Conservation (phyloP, 129 eudicot genomes). For the Flaveria bidentis region DNA sequence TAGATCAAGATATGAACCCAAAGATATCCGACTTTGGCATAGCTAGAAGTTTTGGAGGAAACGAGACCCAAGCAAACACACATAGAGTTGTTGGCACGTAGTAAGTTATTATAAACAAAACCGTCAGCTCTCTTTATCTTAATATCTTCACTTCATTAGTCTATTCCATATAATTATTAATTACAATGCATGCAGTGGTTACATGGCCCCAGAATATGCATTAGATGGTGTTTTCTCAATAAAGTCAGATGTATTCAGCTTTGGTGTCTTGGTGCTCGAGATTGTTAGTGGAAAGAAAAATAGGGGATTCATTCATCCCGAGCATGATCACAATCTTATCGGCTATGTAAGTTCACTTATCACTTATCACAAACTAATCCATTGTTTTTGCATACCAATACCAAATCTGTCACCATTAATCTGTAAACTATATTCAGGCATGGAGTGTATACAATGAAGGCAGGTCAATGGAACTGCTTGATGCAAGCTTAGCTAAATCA, state of each 20-base stretch:
- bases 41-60: slow-evolving; percentile 42
- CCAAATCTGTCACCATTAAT: not conserved
- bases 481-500: slow-evolving; percentile 20
- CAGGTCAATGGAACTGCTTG: slow-evolving; percentile 20
- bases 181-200: slow-evolving; percentile 25
- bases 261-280: slow-evolving; percentile 35
- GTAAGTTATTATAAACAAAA: not conserved
- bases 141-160: not conserved
- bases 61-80: slow-evolving; percentile 37
- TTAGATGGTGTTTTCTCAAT: slow-evolving; percentile 32
- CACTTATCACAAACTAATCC: not conserved
- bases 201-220: slow-evolving; percentile 36
- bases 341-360: slow-evolving; percentile 31
- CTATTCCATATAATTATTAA: not conserved
- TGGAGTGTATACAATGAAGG: slow-evolving; percentile 28
- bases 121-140: not conserved
- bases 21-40: slow-evolving; percentile 50
- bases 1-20: slow-evolving; percentile 40
- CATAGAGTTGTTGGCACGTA: slow-evolving; percentile 42
- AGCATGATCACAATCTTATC: slow-evolving; percentile 24
- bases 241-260: slow-evolving; percentile 37
- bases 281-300: slow-evolving; percentile 36
- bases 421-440: slow-evolving; percentile 22
- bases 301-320: slow-evolving; percentile 31
- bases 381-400: not conserved